Evolutionary conservation across 2,329 filamentous ascomycete genomes (phyloP).

Genomic region (Lachnellula willkommii): DNA sequence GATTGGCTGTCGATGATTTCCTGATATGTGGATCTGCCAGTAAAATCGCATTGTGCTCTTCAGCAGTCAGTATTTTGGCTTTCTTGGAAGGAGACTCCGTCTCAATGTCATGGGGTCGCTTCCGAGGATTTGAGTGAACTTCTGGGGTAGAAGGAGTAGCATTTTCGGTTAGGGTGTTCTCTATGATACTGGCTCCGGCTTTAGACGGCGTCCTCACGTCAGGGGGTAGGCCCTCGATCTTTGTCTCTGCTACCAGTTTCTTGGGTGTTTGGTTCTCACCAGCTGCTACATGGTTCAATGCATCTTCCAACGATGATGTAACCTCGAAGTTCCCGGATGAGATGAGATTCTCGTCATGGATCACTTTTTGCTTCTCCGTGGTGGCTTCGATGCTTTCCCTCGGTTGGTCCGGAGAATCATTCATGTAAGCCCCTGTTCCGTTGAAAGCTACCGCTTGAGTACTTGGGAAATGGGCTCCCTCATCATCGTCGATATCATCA

Average conservation of each 20-base stretch:
- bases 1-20: conserved; percentile 87
- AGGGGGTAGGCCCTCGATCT: too few relatives aligned
- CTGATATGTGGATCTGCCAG: conserved; percentile 79
- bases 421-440: conserved; percentile 6
- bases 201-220: background rate
- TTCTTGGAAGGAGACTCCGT: conserved; percentile 19
- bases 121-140: background rate
- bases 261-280: background rate
- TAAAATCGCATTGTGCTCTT: conserved; percentile 85
- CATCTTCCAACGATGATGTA: conserved; percentile 31
- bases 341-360: conserved; percentile 1
- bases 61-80: conserved; percentile 59
- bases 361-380: background rate
- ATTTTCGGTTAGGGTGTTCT: background rate
- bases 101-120: conserved; percentile 13
- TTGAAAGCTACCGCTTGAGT: conserved; percentile 16
- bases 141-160: background rate
- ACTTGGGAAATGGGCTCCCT: conserved; percentile 31
- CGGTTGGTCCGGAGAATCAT: background rate
- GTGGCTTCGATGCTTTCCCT: conserved; percentile 5
- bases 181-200: background rate
- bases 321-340: conserved; percentile 28
- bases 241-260: background rate
- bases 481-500: conserved; percentile 39
- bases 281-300: conserved; percentile 20